Conservation (phyloP, 208 protist species). For the Leishmania turanica region DNA sequence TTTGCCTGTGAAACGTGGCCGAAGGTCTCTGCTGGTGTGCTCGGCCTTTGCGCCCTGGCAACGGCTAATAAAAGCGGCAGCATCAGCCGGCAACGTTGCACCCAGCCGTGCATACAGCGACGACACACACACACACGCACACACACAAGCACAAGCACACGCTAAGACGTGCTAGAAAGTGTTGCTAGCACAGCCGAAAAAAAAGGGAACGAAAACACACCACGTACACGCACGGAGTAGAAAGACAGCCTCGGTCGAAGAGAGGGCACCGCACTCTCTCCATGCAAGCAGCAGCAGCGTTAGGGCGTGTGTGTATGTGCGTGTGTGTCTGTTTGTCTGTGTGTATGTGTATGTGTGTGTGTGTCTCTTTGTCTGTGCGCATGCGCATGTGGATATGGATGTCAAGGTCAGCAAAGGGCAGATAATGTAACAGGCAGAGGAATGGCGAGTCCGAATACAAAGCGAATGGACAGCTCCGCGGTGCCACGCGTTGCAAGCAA, state of each 20-base stretch:
- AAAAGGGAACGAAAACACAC: background rate
- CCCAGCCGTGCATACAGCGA: background rate
- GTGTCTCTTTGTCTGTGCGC: background rate
- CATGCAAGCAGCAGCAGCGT: background rate
- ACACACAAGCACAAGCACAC: background rate
- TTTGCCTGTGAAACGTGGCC: background rate
- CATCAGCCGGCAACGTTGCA: background rate
- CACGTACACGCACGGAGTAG: background rate
- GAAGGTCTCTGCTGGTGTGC: background rate
- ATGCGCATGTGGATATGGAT: background rate
- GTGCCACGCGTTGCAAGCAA: background rate
- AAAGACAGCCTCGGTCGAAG: background rate
- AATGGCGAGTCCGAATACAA: background rate
- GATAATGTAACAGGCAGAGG: background rate
- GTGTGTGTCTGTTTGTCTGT: background rate
- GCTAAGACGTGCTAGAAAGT: background rate
- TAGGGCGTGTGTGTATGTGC: background rate
- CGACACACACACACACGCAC: background rate
- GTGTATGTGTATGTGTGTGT: background rate
- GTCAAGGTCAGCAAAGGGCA: background rate
- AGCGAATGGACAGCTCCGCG: background rate
- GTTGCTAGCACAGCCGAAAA: background rate
- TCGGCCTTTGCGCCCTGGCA: background rate
- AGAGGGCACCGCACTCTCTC: background rate
- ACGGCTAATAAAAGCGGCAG: background rate